Evolutionary conservation across 306 rosid species (phyloP), one percentile per base, ranked within the genome.

Genomic region (Crotalaria pallida): DNA sequence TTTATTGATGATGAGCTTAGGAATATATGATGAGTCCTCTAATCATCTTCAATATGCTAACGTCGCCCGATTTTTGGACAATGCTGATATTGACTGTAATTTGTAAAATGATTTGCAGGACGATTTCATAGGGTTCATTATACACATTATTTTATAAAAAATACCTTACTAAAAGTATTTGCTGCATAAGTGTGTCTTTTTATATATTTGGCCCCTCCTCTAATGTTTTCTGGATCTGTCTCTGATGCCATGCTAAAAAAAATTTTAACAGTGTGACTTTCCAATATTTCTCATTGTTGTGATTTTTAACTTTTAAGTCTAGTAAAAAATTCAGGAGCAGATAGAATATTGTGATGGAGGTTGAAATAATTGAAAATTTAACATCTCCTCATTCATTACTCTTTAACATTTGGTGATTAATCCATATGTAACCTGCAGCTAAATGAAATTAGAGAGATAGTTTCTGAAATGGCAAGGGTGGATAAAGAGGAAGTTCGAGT

Each of bases 391-490:
- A 53, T 67, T 43, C 44, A 47, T 11, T 73, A 38, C 13, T 62
- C 45, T 69, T 51, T 27, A 10, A 47, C 34, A 23, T 49, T 18
- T 31, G 6, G 26, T 56, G 24, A 53, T 36, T 67, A 43, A 29
- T 73, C 9, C 67, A 19, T 43, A 6, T 71, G 29, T 71, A 45
- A 29, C 51, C 64, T 80, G 84, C 87, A 94, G 98, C 61, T 90
- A 40, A 67, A 83, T 77, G 83, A 53, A 66, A 69, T 94, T 4
- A 84, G 78, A 71, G 44, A 71, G 78, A 71, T 3, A 13, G 92
- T 94, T 74, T 85, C 89, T 24, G 59, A 81, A 71, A 87, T 90
- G 89, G 79, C 91, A 9, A 74, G 80, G 56, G 88, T 71, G 79
- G 69, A 80, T 4, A 45, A 18, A 34, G 87, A 67, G 77, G 77